Conservation (phyloP, 2,329 filamentous ascomycete species). For the Penicillium freii region DNA sequence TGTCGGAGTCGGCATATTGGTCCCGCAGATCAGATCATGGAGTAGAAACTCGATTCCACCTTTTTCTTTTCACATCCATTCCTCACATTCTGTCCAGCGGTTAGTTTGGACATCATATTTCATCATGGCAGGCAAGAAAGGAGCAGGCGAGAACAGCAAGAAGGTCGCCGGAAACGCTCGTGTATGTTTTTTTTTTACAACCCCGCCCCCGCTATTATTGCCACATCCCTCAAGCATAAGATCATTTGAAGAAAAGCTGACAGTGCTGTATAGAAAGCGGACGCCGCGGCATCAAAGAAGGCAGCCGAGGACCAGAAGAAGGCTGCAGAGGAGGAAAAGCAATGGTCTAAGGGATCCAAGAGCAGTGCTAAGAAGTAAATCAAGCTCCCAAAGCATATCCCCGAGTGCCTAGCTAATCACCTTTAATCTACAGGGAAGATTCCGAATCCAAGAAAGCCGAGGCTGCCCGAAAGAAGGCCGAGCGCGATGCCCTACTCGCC, state of each 20-base stretch:
- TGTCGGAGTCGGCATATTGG: slow-evolving; percentile 27
- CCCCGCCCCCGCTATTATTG: slow-evolving; percentile 29
- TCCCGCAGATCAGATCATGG: slow-evolving; percentile 25
- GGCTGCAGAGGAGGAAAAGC: slow-evolving; percentile 64
- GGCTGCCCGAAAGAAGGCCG: slow-evolving; percentile 82
- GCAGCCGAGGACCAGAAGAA: slow-evolving; percentile 67
- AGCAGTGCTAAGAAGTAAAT: slow-evolving; percentile 76
- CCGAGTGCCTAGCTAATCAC: neutral
- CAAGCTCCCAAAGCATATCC: neutral
- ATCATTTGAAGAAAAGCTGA: slow-evolving; percentile 15
- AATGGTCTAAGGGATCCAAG: slow-evolving; percentile 88
- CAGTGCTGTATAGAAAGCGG: slow-evolving; percentile 68
- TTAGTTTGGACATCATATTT: neutral
- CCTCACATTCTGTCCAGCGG: slow-evolving; percentile 4
- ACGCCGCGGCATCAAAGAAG: slow-evolving; percentile 76
- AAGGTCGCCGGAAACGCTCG: slow-evolving; percentile 82
- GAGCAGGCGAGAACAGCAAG: slow-evolving; percentile 71
- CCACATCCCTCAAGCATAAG: slow-evolving; percentile 4
- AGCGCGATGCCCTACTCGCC: slow-evolving; percentile 76
- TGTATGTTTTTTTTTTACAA: slow-evolving; percentile 31
- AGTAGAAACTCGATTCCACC: slow-evolving; percentile 12
- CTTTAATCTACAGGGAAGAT: slow-evolving; percentile 61
- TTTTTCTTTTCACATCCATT: slow-evolving; percentile 12
- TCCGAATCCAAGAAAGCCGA: slow-evolving; percentile 82
- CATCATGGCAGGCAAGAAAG: slow-evolving; percentile 70